Base-by-base conservation (phyloP, 495 filamentous ascomycete genomes). In the Symbiotaphrina buchneri region DNA sequence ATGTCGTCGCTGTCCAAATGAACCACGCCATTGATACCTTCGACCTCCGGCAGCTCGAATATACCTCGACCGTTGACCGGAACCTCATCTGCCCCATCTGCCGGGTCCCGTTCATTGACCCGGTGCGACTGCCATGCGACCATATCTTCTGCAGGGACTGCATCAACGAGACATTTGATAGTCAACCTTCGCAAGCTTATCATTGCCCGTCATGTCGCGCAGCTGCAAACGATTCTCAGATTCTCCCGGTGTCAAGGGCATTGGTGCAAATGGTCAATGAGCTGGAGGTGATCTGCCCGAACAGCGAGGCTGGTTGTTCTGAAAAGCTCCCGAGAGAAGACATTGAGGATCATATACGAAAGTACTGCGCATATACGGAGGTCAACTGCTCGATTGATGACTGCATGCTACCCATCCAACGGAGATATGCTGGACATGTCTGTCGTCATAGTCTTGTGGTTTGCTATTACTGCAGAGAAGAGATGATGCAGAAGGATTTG, bases 31-130 rank as follows among this genome's bases (percentile, higher is more conserved):
- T 8, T 25, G 13, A 8, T 31, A 3, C 14, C 4, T 35, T 76
- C 40, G 79, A 91, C 44, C 54, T 81, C 31, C 63, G 74, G 34
- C 45, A 56, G 13, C 58, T 91, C 34, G 75, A 81, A 21, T 80
- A 84, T 47, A 56, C 72, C 31, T 59, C 56, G 14, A 44, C 52
- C 19, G 65, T 74, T 36, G 81, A 90, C 48, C 63, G 72, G 37
- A 78, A 83, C 37, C 63, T 90, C 11, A 65, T 80, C 49, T 92
- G 81, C 39, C 65, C 79, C 6, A 82, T 92, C 33, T 92, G 81
- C 46, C 74, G 70, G 38, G 69, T 67, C 18, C 66, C 81, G 8
- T 74, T 83, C 31, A 53, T 80, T 21, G 49, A 65, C 10, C 78
- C 81, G 0, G 56, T 78, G n/a, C 69, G 65, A 25, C 10, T 11